A percentile compares a stretch with the other conserved stretches of the same genome.
phyloP scores from a whole-genome alignment of 1,284 basidiomycete genomes.

The Irpex lacteus region DNA sequence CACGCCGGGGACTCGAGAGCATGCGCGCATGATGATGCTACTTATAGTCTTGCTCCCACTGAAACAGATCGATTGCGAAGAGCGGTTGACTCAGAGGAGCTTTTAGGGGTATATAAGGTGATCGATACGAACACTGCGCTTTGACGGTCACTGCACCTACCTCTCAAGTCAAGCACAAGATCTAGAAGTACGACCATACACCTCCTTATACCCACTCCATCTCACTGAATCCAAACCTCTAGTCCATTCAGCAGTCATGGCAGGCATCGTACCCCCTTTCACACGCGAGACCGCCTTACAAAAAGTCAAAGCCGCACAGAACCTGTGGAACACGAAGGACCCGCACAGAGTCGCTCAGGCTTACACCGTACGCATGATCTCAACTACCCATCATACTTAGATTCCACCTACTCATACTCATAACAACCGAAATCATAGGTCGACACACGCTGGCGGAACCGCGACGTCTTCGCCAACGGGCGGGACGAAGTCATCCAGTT shows the following conservation, averaged over 20 bases:
- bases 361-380: slow-evolving; percentile 39
- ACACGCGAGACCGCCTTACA: slow-evolving; percentile 30
- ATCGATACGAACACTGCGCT: too few relatives aligned
- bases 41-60: too few relatives aligned
- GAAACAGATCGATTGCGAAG: too few relatives aligned
- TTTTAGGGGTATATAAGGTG: too few relatives aligned
- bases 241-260: slow-evolving; percentile 17
- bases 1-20: neutral
- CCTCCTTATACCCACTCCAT: neutral
- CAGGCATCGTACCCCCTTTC: slow-evolving; percentile 31
- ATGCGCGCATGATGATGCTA: too few relatives aligned
- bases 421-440: neutral
- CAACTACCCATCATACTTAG: too few relatives aligned
- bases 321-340: slow-evolving; percentile 33
- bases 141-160: too few relatives aligned
- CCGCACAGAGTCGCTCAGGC: slow-evolving; percentile 37
- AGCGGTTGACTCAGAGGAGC: too few relatives aligned
- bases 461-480: slow-evolving; percentile 50
- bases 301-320: slow-evolving; percentile 34
- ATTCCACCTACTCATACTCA: too few relatives aligned
- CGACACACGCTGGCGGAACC: slow-evolving; percentile 60
- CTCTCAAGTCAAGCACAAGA: too few relatives aligned
- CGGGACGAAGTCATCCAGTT: slow-evolving; percentile 47
- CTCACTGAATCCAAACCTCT: neutral
- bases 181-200: too few relatives aligned